Evolutionary conservation across 495 filamentous ascomycete species (phyloP).

Genomic region (Lasiosphaeria hispida): DNA sequence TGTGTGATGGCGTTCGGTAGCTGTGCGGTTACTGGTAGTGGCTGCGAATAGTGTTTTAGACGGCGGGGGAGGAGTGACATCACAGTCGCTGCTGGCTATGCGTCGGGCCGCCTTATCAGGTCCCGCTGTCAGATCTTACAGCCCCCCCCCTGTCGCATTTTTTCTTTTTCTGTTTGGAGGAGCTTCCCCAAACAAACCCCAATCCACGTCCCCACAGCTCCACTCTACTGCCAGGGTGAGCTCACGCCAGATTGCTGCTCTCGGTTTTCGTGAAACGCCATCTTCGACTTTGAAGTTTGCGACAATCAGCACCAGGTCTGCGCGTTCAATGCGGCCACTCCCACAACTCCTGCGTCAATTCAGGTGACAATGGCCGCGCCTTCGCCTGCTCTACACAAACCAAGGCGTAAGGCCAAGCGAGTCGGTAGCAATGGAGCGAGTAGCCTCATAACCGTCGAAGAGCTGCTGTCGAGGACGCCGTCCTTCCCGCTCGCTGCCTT

Average conservation of each 20-base stretch:
- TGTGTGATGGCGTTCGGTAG: background rate
- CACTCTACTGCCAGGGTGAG: background rate
- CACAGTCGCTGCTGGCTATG: slow-evolving; percentile 4
- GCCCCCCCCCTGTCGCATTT: background rate
- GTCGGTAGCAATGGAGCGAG: slow-evolving; percentile 24
- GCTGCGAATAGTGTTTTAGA: background rate
- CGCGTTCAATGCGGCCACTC: slow-evolving; percentile 24
- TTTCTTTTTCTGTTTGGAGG: background rate
- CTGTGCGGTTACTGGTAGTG: background rate
- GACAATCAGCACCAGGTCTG: background rate
- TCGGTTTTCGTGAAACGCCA: slow-evolving; percentile 9
- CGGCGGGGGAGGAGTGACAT: slow-evolving; percentile 13
- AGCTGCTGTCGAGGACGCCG: slow-evolving; percentile 47
- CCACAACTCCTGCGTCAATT: slow-evolving; percentile 9
- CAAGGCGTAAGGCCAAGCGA: slow-evolving; percentile 50
- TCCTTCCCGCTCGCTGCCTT: slow-evolving; percentile 87
- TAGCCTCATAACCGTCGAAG: slow-evolving; percentile 27
- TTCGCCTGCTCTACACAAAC: slow-evolving; percentile 48
- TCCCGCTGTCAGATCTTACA: no score
- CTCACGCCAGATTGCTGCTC: slow-evolving; percentile 20
- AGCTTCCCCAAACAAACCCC: slow-evolving; percentile 5
- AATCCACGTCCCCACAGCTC: background rate
- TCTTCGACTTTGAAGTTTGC: background rate
- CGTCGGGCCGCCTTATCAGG: background rate
- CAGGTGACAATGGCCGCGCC: slow-evolving; percentile 43